Percentiles rank a stretch among this genome's conserved stretches.
phyloP scores from a whole-genome alignment of 2,329 filamentous ascomycete species.

The Colletotrichum nymphaeae region DNA sequence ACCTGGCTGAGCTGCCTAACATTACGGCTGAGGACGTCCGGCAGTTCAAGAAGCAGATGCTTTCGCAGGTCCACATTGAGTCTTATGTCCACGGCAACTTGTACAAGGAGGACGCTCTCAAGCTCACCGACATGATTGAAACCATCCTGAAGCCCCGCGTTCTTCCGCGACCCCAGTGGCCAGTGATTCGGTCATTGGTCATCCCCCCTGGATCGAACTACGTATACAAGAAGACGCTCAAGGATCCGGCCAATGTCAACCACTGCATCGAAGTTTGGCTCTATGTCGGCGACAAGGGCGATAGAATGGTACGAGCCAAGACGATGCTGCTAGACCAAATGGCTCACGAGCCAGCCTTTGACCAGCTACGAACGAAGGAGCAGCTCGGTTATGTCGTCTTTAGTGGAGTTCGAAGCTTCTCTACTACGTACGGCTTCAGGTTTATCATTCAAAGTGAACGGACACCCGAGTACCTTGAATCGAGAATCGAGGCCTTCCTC shows the following conservation, averaged over 20 bases:
- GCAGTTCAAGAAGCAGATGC: slow-evolving; percentile 81
- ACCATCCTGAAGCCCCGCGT: slow-evolving; percentile 78
- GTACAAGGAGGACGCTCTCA: slow-evolving; percentile 91
- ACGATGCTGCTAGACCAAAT: slow-evolving; percentile 88
- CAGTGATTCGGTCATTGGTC: slow-evolving; percentile 79
- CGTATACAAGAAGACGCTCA: slow-evolving; percentile 82
- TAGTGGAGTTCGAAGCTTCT: slow-evolving; percentile 76
- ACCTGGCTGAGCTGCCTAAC: slow-evolving; percentile 79
- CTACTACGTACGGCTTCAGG: slow-evolving; percentile 86
- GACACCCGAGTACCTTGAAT: slow-evolving; percentile 84
- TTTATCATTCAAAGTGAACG: slow-evolving; percentile 95
- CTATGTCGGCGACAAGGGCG: slow-evolving; percentile 75
- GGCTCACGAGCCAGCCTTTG: slow-evolving; percentile 91
- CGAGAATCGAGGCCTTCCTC: slow-evolving; percentile 88
- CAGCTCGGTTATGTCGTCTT: slow-evolving; percentile 98
- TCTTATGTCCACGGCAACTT: slow-evolving; percentile 91
- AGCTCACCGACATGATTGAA: slow-evolving; percentile 85
- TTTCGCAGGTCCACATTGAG: slow-evolving; percentile 89
- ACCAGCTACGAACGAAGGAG: slow-evolving; percentile 95
- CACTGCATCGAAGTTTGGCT: slow-evolving; percentile 86
- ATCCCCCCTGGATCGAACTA: slow-evolving; percentile 85
- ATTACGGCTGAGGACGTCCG: slow-evolving; percentile 81
- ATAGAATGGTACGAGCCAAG: slow-evolving; percentile 79
- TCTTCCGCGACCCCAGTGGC: slow-evolving; percentile 83
- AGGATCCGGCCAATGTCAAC: slow-evolving; percentile 90